Percentiles rank a stretch among this genome's conserved stretches.
Conservation (phyloP, 2,329 filamentous ascomycete species). For the Colletotrichum liriopes region DNA sequence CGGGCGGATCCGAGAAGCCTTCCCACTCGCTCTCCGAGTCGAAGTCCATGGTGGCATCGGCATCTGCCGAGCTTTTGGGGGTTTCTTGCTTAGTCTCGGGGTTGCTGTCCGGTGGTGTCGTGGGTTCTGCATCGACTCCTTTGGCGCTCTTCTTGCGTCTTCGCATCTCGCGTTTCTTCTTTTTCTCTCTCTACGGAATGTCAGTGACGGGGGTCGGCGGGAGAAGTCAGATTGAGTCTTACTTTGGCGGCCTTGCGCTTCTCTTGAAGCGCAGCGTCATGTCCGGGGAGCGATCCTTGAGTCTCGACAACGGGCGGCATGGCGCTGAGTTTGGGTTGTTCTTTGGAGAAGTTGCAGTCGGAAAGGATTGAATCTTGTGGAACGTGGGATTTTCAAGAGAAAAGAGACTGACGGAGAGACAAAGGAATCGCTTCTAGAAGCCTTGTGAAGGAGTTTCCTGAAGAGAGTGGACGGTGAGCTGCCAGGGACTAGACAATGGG, state of each 20-base stretch:
- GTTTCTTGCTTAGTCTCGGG: not conserved
- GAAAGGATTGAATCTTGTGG: not conserved
- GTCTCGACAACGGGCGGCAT: not conserved
- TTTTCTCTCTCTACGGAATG: not conserved
- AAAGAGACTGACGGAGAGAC: not conserved
- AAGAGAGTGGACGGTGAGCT: not conserved
- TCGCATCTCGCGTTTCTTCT: not conserved
- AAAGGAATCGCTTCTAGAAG: not conserved
- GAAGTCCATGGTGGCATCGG: not conserved
- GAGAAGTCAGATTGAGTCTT: not conserved
- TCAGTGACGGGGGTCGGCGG: not conserved
- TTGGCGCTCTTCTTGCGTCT: not conserved
- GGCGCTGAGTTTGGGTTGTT: not conserved
- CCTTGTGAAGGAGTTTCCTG: not conserved
- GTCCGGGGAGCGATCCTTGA: not conserved
- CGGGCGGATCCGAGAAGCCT: not conserved
- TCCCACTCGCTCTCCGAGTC: slow-evolving; percentile 4
- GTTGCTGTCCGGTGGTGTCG: not conserved
- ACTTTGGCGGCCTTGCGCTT: not conserved
- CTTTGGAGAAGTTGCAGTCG: not conserved
- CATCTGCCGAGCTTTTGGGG: not conserved
- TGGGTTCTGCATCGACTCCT: not conserved
- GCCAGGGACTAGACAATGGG: not conserved
- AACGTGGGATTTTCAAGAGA: not conserved
- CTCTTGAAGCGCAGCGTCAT: not conserved